phyloP scores from a whole-genome alignment of 768 basidiomycete species.

The Auricularia cornea region DNA sequence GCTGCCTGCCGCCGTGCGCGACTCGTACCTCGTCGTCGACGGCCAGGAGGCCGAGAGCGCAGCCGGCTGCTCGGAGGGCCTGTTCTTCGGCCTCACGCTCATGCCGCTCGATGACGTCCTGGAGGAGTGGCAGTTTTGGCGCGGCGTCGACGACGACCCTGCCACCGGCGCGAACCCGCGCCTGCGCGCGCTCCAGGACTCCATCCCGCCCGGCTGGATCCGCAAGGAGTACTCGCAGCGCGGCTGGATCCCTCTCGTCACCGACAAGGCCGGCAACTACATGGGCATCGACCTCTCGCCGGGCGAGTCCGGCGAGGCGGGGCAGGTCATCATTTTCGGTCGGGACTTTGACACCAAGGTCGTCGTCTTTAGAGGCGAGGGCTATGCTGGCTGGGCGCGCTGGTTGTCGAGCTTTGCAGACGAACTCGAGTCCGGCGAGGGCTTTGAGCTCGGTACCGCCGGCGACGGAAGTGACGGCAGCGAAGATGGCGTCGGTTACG shows the following conservation, averaged over 20 bases:
- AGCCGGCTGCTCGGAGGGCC: slow-evolving; percentile 79
- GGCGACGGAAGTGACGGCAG: slow-evolving; percentile 57
- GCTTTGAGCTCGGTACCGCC: slow-evolving; percentile 63
- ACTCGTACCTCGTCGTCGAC: slow-evolving; percentile 80
- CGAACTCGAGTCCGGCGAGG: slow-evolving; percentile 84
- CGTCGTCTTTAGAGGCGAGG: slow-evolving; percentile 88
- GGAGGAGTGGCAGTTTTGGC: slow-evolving; percentile 95
- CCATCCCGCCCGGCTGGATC: slow-evolving; percentile 85
- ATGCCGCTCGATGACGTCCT: slow-evolving; percentile 88
- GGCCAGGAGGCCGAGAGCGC: slow-evolving; percentile 91
- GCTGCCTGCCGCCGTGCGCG: slow-evolving; percentile 80
- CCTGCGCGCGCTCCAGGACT: slow-evolving; percentile 72
- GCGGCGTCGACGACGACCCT: slow-evolving; percentile 86
- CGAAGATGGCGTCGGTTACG: slow-evolving; percentile 81
- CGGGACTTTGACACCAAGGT: slow-evolving; percentile 98
- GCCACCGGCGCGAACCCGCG: slow-evolving; percentile 69
- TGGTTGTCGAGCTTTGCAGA: slow-evolving; percentile 91
- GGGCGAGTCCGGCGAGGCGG: slow-evolving; percentile 59
- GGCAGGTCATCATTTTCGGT: slow-evolving; percentile 98
- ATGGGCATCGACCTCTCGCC: slow-evolving; percentile 93
- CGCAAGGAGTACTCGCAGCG: slow-evolving; percentile 83
- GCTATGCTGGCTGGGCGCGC: slow-evolving; percentile 85
- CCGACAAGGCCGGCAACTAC: slow-evolving; percentile 93
- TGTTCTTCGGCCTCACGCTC: slow-evolving; percentile 93
- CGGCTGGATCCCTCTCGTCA: slow-evolving; percentile 94